A percentile compares a stretch with the other conserved stretches of the same genome.
Conservation (phyloP, 2,329 filamentous ascomycete species). For the Alternaria gansuensis region DNA sequence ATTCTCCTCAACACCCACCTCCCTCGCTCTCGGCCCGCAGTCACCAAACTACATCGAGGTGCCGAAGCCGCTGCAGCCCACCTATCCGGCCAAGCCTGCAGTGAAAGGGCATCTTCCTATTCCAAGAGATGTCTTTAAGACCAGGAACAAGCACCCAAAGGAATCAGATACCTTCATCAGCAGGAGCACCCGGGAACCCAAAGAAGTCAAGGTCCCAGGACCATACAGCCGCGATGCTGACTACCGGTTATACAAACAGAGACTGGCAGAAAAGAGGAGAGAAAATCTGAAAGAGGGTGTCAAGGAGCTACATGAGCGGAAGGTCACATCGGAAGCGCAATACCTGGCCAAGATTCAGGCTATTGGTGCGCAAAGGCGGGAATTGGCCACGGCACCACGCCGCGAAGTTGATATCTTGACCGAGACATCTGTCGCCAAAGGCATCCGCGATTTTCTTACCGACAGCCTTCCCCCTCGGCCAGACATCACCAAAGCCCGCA, state of each 20-base stretch:
- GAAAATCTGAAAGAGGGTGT: constrained; percentile 77
- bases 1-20: constrained; percentile 59
- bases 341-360: constrained; percentile 34
- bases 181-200: constrained; percentile 66
- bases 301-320: constrained; percentile 67
- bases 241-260: constrained; percentile 71
- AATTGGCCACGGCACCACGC: constrained; percentile 69
- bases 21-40: constrained; percentile 73
- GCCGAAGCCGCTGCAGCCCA: constrained; percentile 77
- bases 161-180: constrained; percentile 67
- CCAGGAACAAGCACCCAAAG: constrained; percentile 59
- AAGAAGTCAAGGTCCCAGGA: constrained; percentile 47
- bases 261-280: constrained; percentile 76
- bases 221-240: constrained; percentile 56
- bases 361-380: constrained; percentile 59
- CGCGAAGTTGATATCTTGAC: constrained; percentile 66
- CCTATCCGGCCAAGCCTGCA: constrained; percentile 57
- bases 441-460: constrained; percentile 48
- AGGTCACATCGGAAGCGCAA: constrained; percentile 37
- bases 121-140: constrained; percentile 79
- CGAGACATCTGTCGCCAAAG: constrained; percentile 41
- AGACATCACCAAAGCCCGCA: constrained; percentile 44
- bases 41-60: constrained; percentile 88
- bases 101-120: constrained; percentile 84
- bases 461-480: constrained; percentile 39